Evolutionary conservation across 2,329 filamentous ascomycete species (phyloP), one percentile per base, ranked within the genome.

Genomic region (Trichoderma atrobrunneum): DNA sequence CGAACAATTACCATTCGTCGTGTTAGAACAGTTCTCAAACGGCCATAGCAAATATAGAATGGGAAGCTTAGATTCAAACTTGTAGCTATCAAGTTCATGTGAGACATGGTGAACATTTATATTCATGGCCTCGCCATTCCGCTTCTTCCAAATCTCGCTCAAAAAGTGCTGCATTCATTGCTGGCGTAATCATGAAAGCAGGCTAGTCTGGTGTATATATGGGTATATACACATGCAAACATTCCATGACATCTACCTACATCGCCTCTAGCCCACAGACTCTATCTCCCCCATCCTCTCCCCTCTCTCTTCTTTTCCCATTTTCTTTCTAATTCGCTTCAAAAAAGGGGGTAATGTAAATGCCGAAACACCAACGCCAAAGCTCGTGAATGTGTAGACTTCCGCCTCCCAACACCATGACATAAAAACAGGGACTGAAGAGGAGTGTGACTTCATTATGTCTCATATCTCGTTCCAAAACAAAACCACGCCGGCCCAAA

Each of bases 321-420:
- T 26, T n/a, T 6, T 65, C 28, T 34, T 16, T 71, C 30, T 34
- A 32, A 21, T 32, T 60, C n/a, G 57, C 57, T 60, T 32, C 48
- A 24, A 51, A 51, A n/a, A 3, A 1, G 14, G 21, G 21, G 60
- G 24, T n/a, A 12, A 54, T 70, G n/a, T 43, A 69, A 34, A 70
- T 70, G 39, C 67, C n/a, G 10, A 39, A 72, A 72, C 59, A 57
- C 70, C 64, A 69, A 70, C 65, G 65, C 57, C 71, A 60, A 61
- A 67, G 65, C 48, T 24, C 48, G 21, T 54, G 48, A 68, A 51
- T 59, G 61, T 28, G 56, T 30, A 61, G 14, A 43, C n/a, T 7
- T 64, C 32, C 32, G 10, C 32, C 60, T 5, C 6, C 56, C 32
- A 43, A 64, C 57, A 26, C 16, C 66, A 28, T 28, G 26, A 39